These are phyloP conservation scores for Cynanchum wilfordii DNA, from an alignment of 257 asterid species.

Conservation along the genomic window DNA sequence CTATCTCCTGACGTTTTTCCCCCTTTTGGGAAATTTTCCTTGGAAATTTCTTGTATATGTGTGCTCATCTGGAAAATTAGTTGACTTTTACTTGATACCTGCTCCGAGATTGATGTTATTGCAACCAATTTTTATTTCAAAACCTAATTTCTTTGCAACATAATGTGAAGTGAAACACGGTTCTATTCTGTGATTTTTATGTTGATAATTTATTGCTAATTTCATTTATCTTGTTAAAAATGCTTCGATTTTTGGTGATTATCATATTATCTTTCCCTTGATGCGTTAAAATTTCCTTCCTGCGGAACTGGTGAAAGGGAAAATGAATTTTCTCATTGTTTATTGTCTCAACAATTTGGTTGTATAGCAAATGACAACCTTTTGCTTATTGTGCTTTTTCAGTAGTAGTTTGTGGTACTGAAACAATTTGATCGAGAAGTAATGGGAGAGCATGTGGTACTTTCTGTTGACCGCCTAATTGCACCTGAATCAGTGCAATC, in stretches of 20 bases:
- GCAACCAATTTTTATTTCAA: not conserved
- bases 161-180: not conserved
- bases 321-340: not conserved
- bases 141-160: not conserved
- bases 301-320: not conserved
- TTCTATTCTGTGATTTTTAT: not conserved
- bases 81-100: too few species aligned
- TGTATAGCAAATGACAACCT: not conserved
- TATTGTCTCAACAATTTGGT: not conserved
- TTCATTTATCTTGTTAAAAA: not conserved
- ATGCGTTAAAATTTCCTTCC: not conserved
- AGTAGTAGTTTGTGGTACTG: not conserved
- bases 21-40: not conserved
- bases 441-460: slow-evolving; percentile 40
- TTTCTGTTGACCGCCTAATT: slow-evolving; percentile 29
- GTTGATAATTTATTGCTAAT: not conserved
- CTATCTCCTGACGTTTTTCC: not conserved
- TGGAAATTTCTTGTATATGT: not conserved
- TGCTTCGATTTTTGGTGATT: not conserved
- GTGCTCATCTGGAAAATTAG: not conserved
- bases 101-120: not conserved
- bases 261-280: not conserved
- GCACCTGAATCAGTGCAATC: slow-evolving; percentile 26
- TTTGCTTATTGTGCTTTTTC: not conserved
- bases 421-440: slow-evolving; percentile 7